These are phyloP conservation scores for Gremmenia infestans DNA, from an alignment of 2,329 filamentous ascomycete species.

Conservation along the genomic window DNA sequence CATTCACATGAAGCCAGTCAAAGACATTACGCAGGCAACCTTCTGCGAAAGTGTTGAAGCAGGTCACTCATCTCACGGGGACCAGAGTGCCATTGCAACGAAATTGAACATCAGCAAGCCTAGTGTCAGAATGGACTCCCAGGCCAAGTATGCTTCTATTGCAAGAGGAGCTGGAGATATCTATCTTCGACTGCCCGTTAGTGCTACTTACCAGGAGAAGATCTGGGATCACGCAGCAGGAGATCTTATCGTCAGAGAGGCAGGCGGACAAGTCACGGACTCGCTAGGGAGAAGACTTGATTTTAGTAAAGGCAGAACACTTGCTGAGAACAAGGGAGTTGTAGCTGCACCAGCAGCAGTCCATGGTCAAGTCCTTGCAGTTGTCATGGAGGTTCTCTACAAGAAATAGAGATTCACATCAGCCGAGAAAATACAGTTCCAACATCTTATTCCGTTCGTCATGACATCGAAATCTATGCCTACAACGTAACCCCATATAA, in stretches of 20 bases:
- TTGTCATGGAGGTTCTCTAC: constrained; percentile 72
- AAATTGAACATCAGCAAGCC: constrained; percentile 81
- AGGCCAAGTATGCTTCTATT: constrained; percentile 96
- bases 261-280: constrained; percentile 88
- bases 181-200: constrained; percentile 83
- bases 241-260: constrained; percentile 89
- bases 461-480: constrained; percentile 9
- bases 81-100: constrained; percentile 78
- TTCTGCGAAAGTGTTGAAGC: constrained; percentile 98
- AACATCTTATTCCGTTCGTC: background rate
- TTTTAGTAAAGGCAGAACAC: constrained; percentile 79
- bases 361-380: constrained; percentile 71
- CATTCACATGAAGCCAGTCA: constrained; percentile 76
- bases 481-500: constrained; percentile 22
- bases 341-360: constrained; percentile 77
- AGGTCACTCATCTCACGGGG: constrained; percentile 82
- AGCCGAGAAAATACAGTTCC: background rate
- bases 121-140: constrained; percentile 95
- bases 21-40: constrained; percentile 71
- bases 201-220: constrained; percentile 91
- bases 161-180: constrained; percentile 91
- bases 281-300: constrained; percentile 78
- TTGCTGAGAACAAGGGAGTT: constrained; percentile 88
- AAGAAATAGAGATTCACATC: constrained; percentile 31
- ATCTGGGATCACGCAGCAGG: constrained; percentile 99